A percentile compares a stretch with the other conserved stretches of the same genome.
Conservation (phyloP, 495 filamentous ascomycete species). For the Podospora didyma region DNA sequence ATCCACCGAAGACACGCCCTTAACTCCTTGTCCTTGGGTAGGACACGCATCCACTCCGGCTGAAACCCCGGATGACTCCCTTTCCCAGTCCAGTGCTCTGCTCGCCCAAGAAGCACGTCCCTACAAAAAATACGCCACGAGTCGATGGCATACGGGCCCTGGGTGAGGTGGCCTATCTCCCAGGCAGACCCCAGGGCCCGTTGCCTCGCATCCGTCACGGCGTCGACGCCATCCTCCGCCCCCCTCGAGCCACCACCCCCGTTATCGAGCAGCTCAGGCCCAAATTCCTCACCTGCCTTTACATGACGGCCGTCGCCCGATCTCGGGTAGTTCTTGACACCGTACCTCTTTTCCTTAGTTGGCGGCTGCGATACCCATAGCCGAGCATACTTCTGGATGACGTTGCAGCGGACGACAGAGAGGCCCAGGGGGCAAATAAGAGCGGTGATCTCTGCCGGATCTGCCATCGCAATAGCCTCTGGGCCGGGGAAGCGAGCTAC, state of each 20-base stretch:
- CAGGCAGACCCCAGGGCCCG: conserved; percentile 51
- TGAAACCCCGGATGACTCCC: conserved; percentile 40
- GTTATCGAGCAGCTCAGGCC: conserved; percentile 18
- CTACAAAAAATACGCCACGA: conserved; percentile 94
- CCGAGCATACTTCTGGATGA: conserved; percentile 63
- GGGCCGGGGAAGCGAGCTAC: conserved; percentile 67
- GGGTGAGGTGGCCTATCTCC: conserved; percentile 84
- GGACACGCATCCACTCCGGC: conserved; percentile 82
- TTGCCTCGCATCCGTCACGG: conserved; percentile 25
- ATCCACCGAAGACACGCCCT: conserved; percentile 83
- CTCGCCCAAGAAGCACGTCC: conserved; percentile 64
- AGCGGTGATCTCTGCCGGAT: conserved; percentile 50
- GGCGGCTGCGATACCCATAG: conserved; percentile 68
- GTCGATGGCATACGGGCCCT: conserved; percentile 86
- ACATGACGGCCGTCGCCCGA: conserved; percentile 54
- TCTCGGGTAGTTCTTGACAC: conserved; percentile 65
- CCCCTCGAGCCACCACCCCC: background rate
- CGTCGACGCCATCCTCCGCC: background rate
- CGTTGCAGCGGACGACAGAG: conserved; percentile 45
- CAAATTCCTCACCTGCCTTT: conserved; percentile 41
- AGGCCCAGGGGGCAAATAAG: conserved; percentile 75
- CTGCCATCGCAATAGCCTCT: conserved; percentile 56
- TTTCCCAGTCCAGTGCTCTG: conserved; percentile 57
- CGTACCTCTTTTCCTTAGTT: conserved; percentile 51
- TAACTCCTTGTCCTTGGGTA: conserved; percentile 85